Percentiles rank a stretch among this genome's conserved stretches.
phyloP scores from a whole-genome alignment of 805 yeast genomes.

The Wickerhamiella galacta region DNA sequence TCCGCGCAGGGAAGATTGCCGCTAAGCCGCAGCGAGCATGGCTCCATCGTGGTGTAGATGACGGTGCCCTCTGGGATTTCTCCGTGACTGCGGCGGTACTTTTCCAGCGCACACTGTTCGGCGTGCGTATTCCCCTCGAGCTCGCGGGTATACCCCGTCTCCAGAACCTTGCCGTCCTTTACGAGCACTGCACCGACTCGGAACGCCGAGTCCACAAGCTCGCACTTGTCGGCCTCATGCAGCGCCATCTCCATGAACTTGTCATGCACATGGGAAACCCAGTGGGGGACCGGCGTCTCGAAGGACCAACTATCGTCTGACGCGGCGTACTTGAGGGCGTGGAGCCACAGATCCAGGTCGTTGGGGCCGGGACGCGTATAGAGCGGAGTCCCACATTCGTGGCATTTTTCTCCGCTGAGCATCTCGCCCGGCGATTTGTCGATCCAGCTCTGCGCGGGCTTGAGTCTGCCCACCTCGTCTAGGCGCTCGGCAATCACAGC shows the following conservation, averaged over 20 bases:
- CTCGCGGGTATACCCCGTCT: conserved; percentile 81
- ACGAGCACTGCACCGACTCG: conserved; percentile 88
- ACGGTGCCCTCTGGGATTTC: conserved; percentile 61
- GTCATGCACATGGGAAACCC: conserved; percentile 53
- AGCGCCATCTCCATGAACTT: conserved; percentile 62
- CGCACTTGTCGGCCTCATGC: conserved; percentile 63
- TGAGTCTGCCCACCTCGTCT: conserved; percentile 53
- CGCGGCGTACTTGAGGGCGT: conserved; percentile 61
- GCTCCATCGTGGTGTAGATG: conserved; percentile 93
- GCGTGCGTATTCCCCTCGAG: conserved; percentile 93
- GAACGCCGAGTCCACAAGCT: conserved; percentile 68
- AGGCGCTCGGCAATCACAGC: conserved; percentile 32
- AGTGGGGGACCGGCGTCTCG: conserved; percentile 58
- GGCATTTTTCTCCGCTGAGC: conserved; percentile 41
- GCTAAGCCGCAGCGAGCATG: conserved; percentile 75
- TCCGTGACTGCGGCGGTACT: conserved; percentile 33
- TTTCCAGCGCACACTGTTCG: conserved; percentile 82
- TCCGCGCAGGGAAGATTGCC: conserved; percentile 84
- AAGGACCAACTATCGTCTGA: conserved; percentile 43
- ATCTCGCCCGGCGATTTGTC: conserved; percentile 40
- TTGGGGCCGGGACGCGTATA: conserved; percentile 81
- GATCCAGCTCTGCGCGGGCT: conserved; percentile 48
- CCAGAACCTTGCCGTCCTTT: conserved; percentile 41
- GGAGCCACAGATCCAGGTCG: conserved; percentile 79
- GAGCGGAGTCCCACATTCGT: conserved; percentile 47